Evolutionary conservation across 2,329 filamentous ascomycete genomes (phyloP), one percentile per base, ranked within the genome.

Genomic region (Penicillium sp.): DNA sequence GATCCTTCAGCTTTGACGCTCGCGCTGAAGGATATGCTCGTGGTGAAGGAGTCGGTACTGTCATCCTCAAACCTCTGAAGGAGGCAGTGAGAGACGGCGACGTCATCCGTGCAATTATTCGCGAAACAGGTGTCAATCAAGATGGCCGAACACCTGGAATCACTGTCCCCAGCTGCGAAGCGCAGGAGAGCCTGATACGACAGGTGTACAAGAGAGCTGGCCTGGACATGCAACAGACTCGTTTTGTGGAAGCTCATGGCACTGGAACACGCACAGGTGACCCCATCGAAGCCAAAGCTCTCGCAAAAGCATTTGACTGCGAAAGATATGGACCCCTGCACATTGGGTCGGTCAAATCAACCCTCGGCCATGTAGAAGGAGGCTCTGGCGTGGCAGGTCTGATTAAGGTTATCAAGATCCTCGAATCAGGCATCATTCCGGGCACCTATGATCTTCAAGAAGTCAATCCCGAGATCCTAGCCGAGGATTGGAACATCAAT

Each of bases 341-440:
- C n/a, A 48, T 72, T 16, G 67, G 67, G 0, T 52, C 60, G 1
- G 52, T 67, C 45, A 67, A 69, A 33, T 53, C 66, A 26, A 60
- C 55, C 11, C 51, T 66, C 23, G 70, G 70, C 0, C 70, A 72
- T 55, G 40, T 61, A 2, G 70, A 72, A 55, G 66, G 67, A 16
- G 57, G 61, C 5, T 58, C 63, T 2, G 70, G 70, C 1, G 40
- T 72, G 18, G 65, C 69, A 11, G 60, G 65, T 18, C 49, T 72
- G 1, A 78, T 80, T 56, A 79, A 80, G 54, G 64, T 72, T 1
- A 69, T 73, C 0, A 60, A 80, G 48, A 71, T 75, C 54, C 63
- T 81, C 3, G 77, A 80, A 58, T 73, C 74, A 33, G 76, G 75
- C 0, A 71, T 79, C 13, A 73, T 80, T 21, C 71, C 75, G 8